A percentile compares a stretch with the other conserved stretches of the same genome.
Evolutionary conservation across 2,329 filamentous ascomycete species (phyloP).

Genomic region (Bipolaris sorokiniana): DNA sequence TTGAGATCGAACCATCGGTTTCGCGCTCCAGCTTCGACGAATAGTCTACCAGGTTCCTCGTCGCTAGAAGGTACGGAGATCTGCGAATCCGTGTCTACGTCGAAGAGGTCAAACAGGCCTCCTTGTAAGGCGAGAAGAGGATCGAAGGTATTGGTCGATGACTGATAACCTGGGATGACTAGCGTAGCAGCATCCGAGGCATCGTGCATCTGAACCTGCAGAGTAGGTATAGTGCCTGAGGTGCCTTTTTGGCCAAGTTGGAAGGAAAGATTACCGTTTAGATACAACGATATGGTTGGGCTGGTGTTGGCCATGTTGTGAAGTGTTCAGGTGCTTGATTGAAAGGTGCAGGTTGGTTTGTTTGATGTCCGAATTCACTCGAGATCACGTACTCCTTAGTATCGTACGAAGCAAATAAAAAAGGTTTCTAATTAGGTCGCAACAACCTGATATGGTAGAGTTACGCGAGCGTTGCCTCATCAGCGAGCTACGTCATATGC

Average conservation of each 20-base stretch:
- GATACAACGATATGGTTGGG: background rate
- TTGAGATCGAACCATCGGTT: background rate
- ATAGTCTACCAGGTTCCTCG: background rate
- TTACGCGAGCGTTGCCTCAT: background rate
- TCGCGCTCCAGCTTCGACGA: background rate
- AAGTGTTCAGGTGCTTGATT: background rate
- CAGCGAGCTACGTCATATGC: background rate
- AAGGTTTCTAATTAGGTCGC: background rate
- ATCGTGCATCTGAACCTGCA: background rate
- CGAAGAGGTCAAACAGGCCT: background rate
- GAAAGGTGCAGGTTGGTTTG: background rate
- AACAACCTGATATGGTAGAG: background rate
- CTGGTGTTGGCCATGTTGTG: background rate
- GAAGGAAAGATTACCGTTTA: background rate
- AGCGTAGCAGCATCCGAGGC: background rate
- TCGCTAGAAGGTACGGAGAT: background rate
- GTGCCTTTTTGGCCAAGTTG: background rate
- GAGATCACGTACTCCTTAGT: background rate
- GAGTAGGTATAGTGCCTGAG: background rate
- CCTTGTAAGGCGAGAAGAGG: background rate
- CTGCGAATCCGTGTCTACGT: background rate
- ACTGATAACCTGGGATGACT: background rate
- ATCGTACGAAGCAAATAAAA: background rate
- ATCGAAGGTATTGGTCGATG: background rate
- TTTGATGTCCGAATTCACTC: background rate